phyloP scores from a whole-genome alignment of 1,284 basidiomycete species.

The Trametes hirsuta region DNA sequence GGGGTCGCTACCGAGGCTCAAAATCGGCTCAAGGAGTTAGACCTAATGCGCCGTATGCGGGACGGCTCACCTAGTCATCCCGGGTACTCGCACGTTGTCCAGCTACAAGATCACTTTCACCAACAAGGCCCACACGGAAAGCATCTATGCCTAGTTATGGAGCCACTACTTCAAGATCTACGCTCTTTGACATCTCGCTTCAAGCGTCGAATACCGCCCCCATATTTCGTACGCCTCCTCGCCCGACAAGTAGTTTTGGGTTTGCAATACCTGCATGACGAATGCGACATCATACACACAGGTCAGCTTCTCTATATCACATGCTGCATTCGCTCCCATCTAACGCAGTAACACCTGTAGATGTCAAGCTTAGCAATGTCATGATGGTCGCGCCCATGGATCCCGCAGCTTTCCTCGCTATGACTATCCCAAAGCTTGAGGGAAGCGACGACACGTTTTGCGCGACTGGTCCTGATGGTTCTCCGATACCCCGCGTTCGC shows the following conservation, averaged over 20 bases:
- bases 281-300: conserved; percentile 8
- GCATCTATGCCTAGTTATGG: conserved; percentile 5
- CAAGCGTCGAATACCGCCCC: background rate
- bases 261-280: conserved; percentile 2
- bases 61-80: background rate
- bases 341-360: background rate
- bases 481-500: background rate
- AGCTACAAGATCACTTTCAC: conserved; percentile 1
- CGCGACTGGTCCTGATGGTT: background rate
- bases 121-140: conserved; percentile 3
- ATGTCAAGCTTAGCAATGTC: conserved; percentile 2
- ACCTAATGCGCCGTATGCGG: background rate
- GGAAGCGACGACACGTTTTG: background rate
- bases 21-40: background rate
- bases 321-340: background rate
- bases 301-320: background rate
- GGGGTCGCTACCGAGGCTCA: background rate
- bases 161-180: background rate
- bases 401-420: background rate
- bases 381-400: conserved; percentile 1
- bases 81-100: conserved; percentile 1
- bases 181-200: background rate
- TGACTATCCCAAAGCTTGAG: background rate
- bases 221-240: background rate
- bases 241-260: conserved; percentile 1